phyloP scores from a whole-genome alignment of 164 flowering plant genomes.

The Nymphaea thermarum region DNA sequence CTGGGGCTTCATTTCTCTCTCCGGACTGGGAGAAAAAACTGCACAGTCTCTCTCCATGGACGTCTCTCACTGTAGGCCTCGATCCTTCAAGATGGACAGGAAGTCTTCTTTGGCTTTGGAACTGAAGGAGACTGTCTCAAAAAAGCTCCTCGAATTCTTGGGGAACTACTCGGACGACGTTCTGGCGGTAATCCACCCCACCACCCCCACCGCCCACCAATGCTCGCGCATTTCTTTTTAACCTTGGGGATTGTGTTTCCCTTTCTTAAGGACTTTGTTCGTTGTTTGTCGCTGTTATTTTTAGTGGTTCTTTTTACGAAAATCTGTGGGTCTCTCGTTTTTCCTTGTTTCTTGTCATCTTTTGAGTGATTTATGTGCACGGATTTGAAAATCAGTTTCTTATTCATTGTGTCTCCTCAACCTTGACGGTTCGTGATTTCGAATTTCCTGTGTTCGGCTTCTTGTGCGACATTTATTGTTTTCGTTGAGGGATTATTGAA shows the following conservation, averaged over 20 bases:
- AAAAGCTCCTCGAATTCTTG: constrained; percentile 20
- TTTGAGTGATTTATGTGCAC: neutral
- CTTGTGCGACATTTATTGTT: neutral
- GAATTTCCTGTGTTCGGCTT: neutral
- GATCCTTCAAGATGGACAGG: constrained; percentile 19
- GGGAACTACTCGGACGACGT: constrained; percentile 23
- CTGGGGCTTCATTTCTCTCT: neutral
- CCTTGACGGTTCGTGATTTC: no score
- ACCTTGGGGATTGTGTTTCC: no score
- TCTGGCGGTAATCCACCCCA: constrained; percentile 23
- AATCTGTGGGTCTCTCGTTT: neutral
- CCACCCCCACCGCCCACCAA: neutral
- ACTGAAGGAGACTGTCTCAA: constrained; percentile 11
- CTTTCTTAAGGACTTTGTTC: neutral
- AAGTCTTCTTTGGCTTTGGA: constrained; percentile 10
- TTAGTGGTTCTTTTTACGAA: neutral
- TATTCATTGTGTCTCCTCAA: neutral
- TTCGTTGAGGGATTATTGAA: neutral
- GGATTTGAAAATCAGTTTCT: neutral
- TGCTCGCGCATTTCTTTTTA: neutral
- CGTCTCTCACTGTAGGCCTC: constrained; percentile 9
- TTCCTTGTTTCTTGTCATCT: neutral
- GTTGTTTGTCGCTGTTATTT: neutral
- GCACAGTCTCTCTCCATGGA: constrained; percentile 6
- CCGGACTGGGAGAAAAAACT: neutral